These are phyloP conservation scores for Kodamaea anthophila DNA, from an alignment of 1,139 yeast genomes.

Conservation along the genomic window DNA sequence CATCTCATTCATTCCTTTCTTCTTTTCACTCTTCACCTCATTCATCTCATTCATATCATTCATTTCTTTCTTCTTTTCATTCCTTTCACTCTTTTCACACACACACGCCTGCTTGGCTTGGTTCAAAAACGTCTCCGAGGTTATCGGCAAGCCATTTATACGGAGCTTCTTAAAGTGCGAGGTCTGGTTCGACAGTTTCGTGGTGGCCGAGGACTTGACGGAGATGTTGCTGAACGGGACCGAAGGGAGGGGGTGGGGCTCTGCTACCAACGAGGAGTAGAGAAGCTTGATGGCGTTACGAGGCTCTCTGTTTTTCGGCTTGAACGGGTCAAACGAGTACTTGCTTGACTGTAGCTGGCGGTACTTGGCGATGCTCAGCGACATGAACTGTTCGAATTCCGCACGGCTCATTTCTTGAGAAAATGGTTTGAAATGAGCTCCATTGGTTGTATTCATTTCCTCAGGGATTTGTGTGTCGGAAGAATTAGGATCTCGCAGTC, in stretches of 20 bases:
- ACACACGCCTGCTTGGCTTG: too few species aligned
- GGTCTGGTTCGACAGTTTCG: slow-evolving; percentile 28
- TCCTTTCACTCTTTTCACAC: too few species aligned
- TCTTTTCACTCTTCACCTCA: too few species aligned
- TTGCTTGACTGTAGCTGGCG: slow-evolving; percentile 22
- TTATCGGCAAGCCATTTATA: slow-evolving; percentile 37
- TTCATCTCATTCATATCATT: too few species aligned
- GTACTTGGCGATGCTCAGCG: slow-evolving; percentile 28
- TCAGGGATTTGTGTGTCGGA: too few species aligned
- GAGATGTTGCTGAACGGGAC: slow-evolving; percentile 13
- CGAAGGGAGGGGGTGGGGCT: slow-evolving; percentile 7
- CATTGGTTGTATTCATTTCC: too few species aligned
- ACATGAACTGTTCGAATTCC: slow-evolving; percentile 33
- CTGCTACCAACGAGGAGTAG: slow-evolving; percentile 12
- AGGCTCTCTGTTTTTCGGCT: slow-evolving; percentile 4
- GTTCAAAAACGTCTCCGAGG: slow-evolving; percentile 21
- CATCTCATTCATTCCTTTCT: too few species aligned
- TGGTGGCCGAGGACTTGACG: slow-evolving; percentile 36
- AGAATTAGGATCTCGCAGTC: too few species aligned
- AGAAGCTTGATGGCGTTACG: slow-evolving; percentile 13
- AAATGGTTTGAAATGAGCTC: too few species aligned
- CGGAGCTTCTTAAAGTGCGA: slow-evolving; percentile 41
- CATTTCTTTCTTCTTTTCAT: too few species aligned
- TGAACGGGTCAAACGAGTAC: slow-evolving; percentile 11
- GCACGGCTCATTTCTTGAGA: slow-evolving; percentile 16